Conservation (phyloP, 1,284 basidiomycete species). For the Ustilago trichophora region DNA sequence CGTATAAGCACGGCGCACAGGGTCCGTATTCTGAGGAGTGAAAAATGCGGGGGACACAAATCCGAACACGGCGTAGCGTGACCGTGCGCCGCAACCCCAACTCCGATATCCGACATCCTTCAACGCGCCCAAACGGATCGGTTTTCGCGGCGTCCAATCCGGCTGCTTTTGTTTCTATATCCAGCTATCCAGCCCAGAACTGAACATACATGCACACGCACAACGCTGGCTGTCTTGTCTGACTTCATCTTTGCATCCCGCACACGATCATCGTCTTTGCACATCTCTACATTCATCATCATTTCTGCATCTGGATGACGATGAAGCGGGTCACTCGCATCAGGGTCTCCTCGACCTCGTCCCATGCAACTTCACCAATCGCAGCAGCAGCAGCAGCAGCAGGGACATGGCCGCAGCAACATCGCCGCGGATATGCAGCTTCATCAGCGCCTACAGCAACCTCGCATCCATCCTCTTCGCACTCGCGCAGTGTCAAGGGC, state of each 20-base stretch:
- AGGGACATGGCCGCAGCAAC: too few species aligned
- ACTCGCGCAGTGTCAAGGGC: constrained; percentile 14
- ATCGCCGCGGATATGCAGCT: not conserved
- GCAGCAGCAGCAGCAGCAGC: not conserved
- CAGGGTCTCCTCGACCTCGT: not conserved
- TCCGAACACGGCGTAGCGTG: constrained; percentile 1
- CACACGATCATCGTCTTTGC: too few species aligned
- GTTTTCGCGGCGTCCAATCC: constrained; percentile 12
- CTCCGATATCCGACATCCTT: constrained; percentile 14
- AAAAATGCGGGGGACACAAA: constrained; percentile 7
- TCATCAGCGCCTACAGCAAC: constrained; percentile 2
- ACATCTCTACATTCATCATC: too few species aligned
- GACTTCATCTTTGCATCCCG: too few species aligned
- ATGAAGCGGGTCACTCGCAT: constrained; percentile 10
- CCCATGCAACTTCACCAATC: not conserved
- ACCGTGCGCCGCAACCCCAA: constrained; percentile 9
- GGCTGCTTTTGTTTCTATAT: not conserved
- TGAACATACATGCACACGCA: too few species aligned
- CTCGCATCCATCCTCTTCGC: not conserved
- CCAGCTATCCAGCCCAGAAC: too few species aligned
- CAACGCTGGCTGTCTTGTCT: too few species aligned
- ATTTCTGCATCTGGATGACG: not conserved
- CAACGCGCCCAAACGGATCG: not conserved
- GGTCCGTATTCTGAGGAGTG: too few species aligned
- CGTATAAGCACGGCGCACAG: too few species aligned